A percentile compares a stretch with the other conserved stretches of the same genome.
Conservation (phyloP, 2,329 filamentous ascomycete genomes). For the Cryphonectria naterciae region DNA sequence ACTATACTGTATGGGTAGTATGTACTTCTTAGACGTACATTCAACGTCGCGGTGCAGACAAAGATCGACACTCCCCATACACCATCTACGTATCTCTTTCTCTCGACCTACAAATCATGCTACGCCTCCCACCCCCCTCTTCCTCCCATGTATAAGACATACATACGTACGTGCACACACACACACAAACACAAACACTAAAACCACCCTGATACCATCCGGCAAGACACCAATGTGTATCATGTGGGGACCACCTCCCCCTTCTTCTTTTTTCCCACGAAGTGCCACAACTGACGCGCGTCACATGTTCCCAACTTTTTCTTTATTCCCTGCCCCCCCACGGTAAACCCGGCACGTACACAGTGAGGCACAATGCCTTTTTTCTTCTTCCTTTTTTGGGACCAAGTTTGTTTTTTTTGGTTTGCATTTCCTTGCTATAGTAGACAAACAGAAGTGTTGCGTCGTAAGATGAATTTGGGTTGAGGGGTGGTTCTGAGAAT, state of each 20-base stretch:
- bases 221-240: background rate
- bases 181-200: background rate
- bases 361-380: background rate
- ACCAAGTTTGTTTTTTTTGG: background rate
- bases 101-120: too few relatives aligned
- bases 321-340: background rate
- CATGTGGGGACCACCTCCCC: background rate
- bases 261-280: background rate
- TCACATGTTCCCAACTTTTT: background rate
- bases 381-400: background rate
- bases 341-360: background rate
- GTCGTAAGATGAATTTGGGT: too few relatives aligned
- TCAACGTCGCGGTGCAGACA: too few relatives aligned
- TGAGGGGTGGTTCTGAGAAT: too few relatives aligned
- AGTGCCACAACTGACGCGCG: background rate
- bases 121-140: too few relatives aligned
- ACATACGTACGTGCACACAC: background rate
- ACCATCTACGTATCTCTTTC: too few relatives aligned
- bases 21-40: too few relatives aligned
- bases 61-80: too few relatives aligned
- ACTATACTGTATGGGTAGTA: too few relatives aligned
- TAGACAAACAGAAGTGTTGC: too few relatives aligned
- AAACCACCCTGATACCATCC: background rate
- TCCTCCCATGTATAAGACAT: too few relatives aligned
- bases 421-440: background rate